Percentiles rank a stretch among this genome's conserved stretches.
Evolutionary conservation across 2,329 filamentous ascomycete genomes (phyloP).

Genomic region (Dactylonectria estremocensis): DNA sequence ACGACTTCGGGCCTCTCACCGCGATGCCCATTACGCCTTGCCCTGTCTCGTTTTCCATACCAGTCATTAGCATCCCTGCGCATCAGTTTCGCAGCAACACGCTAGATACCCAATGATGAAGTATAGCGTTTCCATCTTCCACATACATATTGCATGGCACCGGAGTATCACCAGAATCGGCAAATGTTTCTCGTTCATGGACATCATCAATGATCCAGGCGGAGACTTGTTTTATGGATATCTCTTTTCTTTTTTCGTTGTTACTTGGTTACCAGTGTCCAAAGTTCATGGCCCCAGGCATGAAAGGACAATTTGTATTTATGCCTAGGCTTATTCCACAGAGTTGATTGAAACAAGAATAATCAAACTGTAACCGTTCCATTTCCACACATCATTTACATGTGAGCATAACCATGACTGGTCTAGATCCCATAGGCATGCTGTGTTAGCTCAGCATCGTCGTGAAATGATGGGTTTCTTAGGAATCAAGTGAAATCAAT

Average conservation of each 20-base stretch:
- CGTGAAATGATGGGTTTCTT: too few relatives aligned
- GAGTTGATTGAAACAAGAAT: not conserved
- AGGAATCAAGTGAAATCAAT: not conserved
- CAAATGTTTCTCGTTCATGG: conserved; percentile 16
- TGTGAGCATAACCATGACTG: not conserved
- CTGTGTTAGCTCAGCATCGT: too few relatives aligned
- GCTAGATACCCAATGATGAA: conserved; percentile 42
- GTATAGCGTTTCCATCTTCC: conserved; percentile 38
- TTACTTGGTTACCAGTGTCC: not conserved
- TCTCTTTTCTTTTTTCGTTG: conserved; percentile 11
- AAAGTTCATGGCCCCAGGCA: conserved; percentile 28
- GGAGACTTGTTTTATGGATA: conserved; percentile 9
- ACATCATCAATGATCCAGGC: conserved; percentile 10
- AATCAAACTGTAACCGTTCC: conserved; percentile 1
- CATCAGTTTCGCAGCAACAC: conserved; percentile 26
- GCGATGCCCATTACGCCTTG: conserved; percentile 36
- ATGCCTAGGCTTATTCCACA: conserved; percentile 8
- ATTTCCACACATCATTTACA: not conserved
- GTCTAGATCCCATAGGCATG: too few relatives aligned
- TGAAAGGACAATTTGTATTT: conserved; percentile 12
- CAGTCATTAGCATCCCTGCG: conserved; percentile 22
- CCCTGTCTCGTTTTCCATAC: conserved; percentile 25
- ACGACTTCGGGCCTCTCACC: conserved; percentile 11
- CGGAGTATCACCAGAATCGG: conserved; percentile 31
- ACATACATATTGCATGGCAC: conserved; percentile 33